Percentiles rank a stretch among this genome's conserved stretches.
phyloP scores from a whole-genome alignment of 177 flowering plant genomes.

The Vitis hybrid region DNA sequence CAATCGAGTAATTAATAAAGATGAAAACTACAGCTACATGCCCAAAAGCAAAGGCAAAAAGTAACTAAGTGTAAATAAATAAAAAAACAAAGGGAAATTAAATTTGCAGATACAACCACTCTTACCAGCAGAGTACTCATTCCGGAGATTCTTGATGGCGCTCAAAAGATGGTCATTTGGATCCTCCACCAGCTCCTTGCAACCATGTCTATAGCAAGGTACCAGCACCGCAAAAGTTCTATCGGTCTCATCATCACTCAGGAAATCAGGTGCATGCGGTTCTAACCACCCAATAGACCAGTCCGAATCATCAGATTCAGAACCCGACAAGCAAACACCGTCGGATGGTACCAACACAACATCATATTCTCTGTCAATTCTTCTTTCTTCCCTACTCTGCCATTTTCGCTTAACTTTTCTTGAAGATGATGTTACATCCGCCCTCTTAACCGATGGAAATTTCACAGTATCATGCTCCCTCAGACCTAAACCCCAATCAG shows the following conservation, averaged over 20 bases:
- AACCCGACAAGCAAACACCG: constrained; percentile 48
- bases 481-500: constrained; percentile 34
- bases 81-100: background rate
- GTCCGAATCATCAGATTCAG: constrained; percentile 62
- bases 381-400: constrained; percentile 50
- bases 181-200: constrained; percentile 32
- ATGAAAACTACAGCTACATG: background rate
- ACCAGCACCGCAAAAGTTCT: constrained; percentile 61
- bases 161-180: constrained; percentile 32
- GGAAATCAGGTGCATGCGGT: constrained; percentile 59
- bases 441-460: constrained; percentile 26
- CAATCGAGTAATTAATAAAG: background rate
- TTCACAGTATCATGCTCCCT: constrained; percentile 34
- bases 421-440: constrained; percentile 27
- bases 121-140: constrained; percentile 47
- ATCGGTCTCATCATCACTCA: constrained; percentile 41
- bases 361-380: constrained; percentile 44
- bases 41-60: background rate
- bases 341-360: constrained; percentile 54
- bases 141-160: constrained; percentile 33
- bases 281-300: constrained; percentile 73
- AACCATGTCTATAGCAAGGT: constrained; percentile 50
- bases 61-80: too few species aligned
- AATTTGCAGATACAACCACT: background rate
- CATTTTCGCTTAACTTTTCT: constrained; percentile 47